Conservation (phyloP, 2,329 filamentous ascomycete genomes). For the Cladophialophora immunda region DNA sequence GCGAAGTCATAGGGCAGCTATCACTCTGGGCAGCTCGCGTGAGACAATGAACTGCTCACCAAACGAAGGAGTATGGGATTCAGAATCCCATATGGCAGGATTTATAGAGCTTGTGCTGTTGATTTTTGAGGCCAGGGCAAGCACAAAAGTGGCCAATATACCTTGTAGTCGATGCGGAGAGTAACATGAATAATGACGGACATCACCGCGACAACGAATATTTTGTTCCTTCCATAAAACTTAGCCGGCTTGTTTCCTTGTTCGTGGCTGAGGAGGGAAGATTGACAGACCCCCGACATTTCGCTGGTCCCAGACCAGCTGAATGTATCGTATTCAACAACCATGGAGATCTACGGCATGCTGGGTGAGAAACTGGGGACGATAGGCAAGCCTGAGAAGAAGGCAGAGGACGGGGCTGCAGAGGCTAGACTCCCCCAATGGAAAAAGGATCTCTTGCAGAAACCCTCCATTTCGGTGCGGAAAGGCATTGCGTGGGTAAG, state of each 20-base stretch:
- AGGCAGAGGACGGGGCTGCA: not conserved
- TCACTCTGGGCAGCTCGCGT: not conserved
- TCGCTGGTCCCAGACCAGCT: not conserved
- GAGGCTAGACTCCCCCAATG: conserved; percentile 29
- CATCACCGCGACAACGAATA: conserved; percentile 5
- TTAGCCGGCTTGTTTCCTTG: not conserved
- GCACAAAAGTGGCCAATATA: not conserved
- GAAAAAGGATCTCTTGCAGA: conserved; percentile 38
- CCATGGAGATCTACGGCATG: conserved; percentile 40
- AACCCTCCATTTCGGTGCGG: conserved; percentile 38
- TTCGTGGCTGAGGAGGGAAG: not conserved
- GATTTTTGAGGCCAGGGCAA: not conserved
- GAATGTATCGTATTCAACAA: not conserved
- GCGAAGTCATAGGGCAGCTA: not conserved
- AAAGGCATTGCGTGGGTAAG: conserved; percentile 40
- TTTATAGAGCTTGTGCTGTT: not conserved
- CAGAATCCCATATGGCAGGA: not conserved
- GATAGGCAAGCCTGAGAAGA: conserved; percentile 28
- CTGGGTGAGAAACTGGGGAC: conserved; percentile 37
- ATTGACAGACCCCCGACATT: not conserved
- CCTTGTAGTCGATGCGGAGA: not conserved
- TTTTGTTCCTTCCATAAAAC: not conserved
- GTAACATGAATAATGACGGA: not conserved
- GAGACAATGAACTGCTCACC: not conserved
- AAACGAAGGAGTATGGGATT: not conserved